Conservation (phyloP, 192 early-diverging fungal genomes). For the Linnemannia hyalina region DNA sequence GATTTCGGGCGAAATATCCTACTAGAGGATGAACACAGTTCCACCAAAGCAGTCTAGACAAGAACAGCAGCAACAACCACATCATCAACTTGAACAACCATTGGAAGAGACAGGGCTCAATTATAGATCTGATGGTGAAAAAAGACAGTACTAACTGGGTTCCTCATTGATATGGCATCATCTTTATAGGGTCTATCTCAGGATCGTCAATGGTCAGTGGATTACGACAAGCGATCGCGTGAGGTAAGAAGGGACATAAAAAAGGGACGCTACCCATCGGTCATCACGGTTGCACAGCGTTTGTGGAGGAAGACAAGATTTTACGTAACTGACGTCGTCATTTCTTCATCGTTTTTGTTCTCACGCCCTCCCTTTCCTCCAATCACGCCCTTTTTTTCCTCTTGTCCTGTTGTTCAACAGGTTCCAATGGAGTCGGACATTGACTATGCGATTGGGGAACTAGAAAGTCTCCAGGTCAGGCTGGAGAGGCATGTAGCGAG, state of each 20-base stretch:
- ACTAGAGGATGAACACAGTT: background rate
- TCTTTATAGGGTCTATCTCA: slow-evolving; percentile 14
- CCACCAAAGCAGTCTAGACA: background rate
- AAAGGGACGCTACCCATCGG: background rate
- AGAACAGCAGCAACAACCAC: background rate
- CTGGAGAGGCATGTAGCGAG: slow-evolving; percentile 20
- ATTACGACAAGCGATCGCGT: slow-evolving; percentile 60
- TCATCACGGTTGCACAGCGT: background rate
- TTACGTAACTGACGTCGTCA: background rate
- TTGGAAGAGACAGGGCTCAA: background rate
- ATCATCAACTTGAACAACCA: background rate
- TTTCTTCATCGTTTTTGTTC: background rate
- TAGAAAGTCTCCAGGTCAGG: slow-evolving; percentile 31
- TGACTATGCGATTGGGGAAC: slow-evolving; percentile 43
- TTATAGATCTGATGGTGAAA: background rate
- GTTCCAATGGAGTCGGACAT: slow-evolving; percentile 61
- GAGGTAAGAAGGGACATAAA: slow-evolving; percentile 46
- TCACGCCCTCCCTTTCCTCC: too few relatives aligned
- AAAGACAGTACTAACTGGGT: background rate
- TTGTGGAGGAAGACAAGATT: background rate
- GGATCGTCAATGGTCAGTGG: slow-evolving; percentile 42
- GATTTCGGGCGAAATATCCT: background rate
- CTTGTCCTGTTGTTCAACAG: slow-evolving; percentile 5
- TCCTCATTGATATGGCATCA: background rate
- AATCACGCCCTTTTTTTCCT: background rate